A percentile compares a stretch with the other conserved stretches of the same genome.
These are phyloP conservation scores for Aspergillus conjunctus DNA, from an alignment of 495 filamentous ascomycete genomes.

Conservation along the genomic window DNA sequence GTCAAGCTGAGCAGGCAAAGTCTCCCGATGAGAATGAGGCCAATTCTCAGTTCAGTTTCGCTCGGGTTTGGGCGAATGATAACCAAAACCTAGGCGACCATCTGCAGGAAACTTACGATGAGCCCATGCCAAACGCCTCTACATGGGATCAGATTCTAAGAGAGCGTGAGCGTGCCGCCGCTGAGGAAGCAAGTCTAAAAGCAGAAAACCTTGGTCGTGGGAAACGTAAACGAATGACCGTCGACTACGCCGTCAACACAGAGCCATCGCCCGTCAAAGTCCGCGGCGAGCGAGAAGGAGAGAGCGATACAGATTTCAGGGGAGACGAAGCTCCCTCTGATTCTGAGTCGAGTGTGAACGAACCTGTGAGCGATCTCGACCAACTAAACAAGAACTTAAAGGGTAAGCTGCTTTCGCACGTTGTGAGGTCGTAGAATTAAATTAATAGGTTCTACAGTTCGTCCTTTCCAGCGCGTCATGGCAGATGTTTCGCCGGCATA, in stretches of 20 bases:
- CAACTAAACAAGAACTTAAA: conserved; percentile 21
- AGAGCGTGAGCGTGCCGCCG: conserved; percentile 75
- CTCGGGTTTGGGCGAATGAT: conserved; percentile 90
- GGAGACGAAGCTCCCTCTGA: conserved; percentile 27
- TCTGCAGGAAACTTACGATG: conserved; percentile 55
- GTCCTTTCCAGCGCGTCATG: conserved; percentile 44
- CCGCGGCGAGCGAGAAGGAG: conserved; percentile 26
- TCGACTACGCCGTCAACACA: conserved; percentile 35
- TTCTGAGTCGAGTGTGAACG: conserved; percentile 26
- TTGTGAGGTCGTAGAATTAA: not conserved
- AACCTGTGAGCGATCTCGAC: conserved; percentile 21
- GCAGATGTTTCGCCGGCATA: conserved; percentile 13
- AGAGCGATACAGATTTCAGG: conserved; percentile 44
- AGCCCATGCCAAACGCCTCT: conserved; percentile 50
- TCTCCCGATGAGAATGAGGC: conserved; percentile 57
- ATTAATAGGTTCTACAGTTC: conserved; percentile 28
- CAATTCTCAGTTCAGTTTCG: conserved; percentile 83
- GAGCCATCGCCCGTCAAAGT: conserved; percentile 32
- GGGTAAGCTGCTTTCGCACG: conserved; percentile 22
- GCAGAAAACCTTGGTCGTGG: conserved; percentile 79
- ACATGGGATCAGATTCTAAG: conserved; percentile 89
- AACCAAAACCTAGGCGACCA: conserved; percentile 62
- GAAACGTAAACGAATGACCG: conserved; percentile 59
- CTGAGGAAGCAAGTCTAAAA: conserved; percentile 62
- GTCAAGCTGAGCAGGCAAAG: conserved; percentile 72